Percentiles rank a stretch among this genome's conserved stretches.
These are phyloP conservation scores for Hortiboletus flavorubellus DNA, from an alignment of 768 basidiomycete genomes.

Conservation along the genomic window DNA sequence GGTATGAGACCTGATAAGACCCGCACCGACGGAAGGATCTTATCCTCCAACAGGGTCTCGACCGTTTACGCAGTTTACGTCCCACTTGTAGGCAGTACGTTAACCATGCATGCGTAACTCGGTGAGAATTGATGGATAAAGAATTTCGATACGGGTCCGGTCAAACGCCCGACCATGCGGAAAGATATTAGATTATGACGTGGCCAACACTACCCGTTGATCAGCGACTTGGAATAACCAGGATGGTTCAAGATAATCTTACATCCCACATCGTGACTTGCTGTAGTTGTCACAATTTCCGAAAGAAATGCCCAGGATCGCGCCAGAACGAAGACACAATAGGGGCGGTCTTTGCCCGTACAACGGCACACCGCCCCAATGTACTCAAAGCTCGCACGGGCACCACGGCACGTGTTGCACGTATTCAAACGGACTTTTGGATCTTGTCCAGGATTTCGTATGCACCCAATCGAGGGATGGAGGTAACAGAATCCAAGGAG, in stretches of 20 bases:
- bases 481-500: neutral
- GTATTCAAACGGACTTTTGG: neutral
- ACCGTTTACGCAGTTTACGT: neutral
- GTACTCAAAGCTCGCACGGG: neutral
- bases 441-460: neutral
- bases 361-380: neutral
- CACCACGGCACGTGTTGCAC: too few species aligned
- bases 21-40: conserved; percentile 16
- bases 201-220: neutral
- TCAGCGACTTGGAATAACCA: neutral
- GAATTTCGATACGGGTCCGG: neutral
- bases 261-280: neutral
- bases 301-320: neutral
- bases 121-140: neutral
- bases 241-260: neutral
- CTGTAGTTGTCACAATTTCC: neutral
- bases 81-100: neutral
- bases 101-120: neutral
- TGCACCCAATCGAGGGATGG: neutral
- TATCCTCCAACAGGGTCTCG: conserved; percentile 3
- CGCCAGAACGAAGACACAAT: neutral
- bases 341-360: neutral
- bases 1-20: neutral
- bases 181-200: neutral
- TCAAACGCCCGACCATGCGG: neutral